Base-by-base conservation (phyloP, 2,329 filamentous ascomycete genomes). In the Penicillium sp. region DNA sequence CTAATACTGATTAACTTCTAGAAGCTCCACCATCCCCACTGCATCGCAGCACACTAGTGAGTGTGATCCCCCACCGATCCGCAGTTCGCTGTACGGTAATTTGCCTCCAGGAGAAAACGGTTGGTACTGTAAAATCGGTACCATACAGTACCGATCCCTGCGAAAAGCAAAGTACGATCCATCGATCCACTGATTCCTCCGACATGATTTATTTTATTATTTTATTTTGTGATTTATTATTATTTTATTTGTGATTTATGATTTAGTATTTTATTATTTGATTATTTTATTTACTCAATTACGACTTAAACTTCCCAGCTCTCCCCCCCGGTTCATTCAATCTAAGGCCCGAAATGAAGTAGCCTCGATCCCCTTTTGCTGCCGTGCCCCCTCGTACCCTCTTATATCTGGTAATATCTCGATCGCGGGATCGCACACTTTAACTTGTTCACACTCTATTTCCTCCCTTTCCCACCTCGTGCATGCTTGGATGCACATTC, bases 401-500 rank as follows among this genome's bases (percentile, higher is more conserved):
- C 56, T 55, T 56, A 49, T 59, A 56, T 27, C 26, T 6, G 10
- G n/a, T n/a, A n/a, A n/a, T n/a, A n/a, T n/a, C 10, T 52, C 54
- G 53, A 54, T 53, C 58, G 46, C 45, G 37, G 47, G 46, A 54
- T 56, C 45, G 55, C 58, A 58, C n/a, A n/a, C n/a, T n/a, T n/a
- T n/a, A 51, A 55, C 52, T 54, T 36, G 44, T 40, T 27, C 26
- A 7, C 23, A 47, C 49, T 59, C 59, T 46, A 49, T 59, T 58
- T 60, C 39, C 52, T 46, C 55, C 51, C 49, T 36, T 41, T 52
- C 44, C 39, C 50, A 49, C 52, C 52, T 58, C 55, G 51, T 54
- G 51, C 49, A 62, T 62, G 57, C 37, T 56, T 59, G 50, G 58
- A 59, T 60, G 57, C 47, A 59, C 60, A 62, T 62, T 61, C 56